Conservation (phyloP, 192 early-diverging fungal species). For the Spizellomyces sp. region DNA sequence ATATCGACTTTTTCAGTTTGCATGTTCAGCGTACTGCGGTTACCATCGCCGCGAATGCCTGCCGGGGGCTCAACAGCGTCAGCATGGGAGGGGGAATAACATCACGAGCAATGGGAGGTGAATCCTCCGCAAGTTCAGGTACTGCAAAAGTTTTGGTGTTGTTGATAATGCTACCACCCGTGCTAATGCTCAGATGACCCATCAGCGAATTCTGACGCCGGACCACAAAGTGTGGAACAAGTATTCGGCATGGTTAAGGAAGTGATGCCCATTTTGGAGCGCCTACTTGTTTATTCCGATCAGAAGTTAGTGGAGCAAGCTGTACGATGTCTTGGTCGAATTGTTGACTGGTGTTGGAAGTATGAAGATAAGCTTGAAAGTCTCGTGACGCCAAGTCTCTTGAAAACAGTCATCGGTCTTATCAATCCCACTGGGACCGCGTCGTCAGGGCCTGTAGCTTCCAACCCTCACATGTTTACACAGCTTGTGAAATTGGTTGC, state of each 20-base stretch:
- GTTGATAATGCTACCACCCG: no score
- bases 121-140: no score
- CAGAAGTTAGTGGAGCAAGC: constrained; percentile 72
- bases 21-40: constrained; percentile 82
- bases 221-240: background rate
- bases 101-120: no score
- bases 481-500: constrained; percentile 60
- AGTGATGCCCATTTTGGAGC: constrained; percentile 71
- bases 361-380: constrained; percentile 57
- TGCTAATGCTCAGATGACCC: no score
- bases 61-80: constrained; percentile 33
- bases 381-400: constrained; percentile 57
- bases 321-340: constrained; percentile 62
- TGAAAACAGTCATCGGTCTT: constrained; percentile 58
- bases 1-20: constrained; percentile 87
- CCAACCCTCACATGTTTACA: constrained; percentile 48
- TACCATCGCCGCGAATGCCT: constrained; percentile 60
- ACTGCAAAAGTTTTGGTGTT: no score
- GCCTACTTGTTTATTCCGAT: constrained; percentile 70
- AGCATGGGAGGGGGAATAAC: background rate
- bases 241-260: background rate
- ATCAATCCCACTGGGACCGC: constrained; percentile 48
- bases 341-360: constrained; percentile 65
- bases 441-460: constrained; percentile 12
- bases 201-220: background rate